These are phyloP conservation scores for Podospora fimiseda DNA, from an alignment of 495 filamentous ascomycete species.

Conservation along the genomic window DNA sequence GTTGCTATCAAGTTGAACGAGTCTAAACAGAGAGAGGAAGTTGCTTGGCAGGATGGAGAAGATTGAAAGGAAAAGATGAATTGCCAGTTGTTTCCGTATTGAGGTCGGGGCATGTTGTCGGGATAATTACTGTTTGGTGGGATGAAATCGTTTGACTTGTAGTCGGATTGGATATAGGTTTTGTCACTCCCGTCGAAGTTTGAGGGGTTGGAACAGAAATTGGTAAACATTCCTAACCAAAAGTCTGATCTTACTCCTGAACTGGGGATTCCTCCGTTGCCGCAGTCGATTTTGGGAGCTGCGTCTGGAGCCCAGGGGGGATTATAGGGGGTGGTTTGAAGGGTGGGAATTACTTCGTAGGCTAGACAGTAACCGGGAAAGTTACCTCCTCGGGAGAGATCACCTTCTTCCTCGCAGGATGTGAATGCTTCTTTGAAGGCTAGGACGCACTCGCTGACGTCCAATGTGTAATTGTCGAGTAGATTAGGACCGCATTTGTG, in stretches of 20 bases:
- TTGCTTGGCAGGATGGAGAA: background rate
- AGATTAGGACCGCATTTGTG: background rate
- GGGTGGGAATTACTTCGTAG: background rate
- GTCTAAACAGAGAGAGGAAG: too few species aligned
- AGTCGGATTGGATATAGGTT: background rate
- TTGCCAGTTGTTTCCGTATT: background rate
- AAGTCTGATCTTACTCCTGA: background rate
- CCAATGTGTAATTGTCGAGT: background rate
- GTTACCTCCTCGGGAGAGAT: background rate
- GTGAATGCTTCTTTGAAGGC: background rate
- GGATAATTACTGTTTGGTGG: background rate
- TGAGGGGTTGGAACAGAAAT: background rate
- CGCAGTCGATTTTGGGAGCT: background rate
- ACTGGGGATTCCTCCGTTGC: background rate
- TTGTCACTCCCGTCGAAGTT: background rate
- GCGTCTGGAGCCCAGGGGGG: background rate
- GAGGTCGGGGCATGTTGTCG: background rate
- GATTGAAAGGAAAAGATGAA: background rate
- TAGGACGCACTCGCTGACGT: background rate
- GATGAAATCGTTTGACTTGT: background rate
- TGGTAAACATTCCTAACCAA: background rate
- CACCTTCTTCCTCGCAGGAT: background rate
- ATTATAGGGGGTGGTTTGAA: background rate
- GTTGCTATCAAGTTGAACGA: too few species aligned
- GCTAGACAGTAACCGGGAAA: background rate